Evolutionary conservation across 2,329 filamentous ascomycete species (phyloP).

Genomic region (Fusarium coicis): DNA sequence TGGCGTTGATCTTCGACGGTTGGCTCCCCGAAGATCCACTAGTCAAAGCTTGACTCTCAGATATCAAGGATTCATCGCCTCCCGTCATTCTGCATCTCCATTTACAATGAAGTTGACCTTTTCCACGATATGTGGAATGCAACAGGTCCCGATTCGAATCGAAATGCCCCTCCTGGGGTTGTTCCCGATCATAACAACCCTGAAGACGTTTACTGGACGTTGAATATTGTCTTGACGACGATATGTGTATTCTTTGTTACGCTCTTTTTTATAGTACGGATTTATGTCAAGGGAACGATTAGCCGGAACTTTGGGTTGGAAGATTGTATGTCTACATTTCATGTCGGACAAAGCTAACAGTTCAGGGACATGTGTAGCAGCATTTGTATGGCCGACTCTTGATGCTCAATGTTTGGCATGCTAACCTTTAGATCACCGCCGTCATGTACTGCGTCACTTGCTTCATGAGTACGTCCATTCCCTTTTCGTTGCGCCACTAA

Average conservation of each 20-base stretch:
- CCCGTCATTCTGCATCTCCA: not conserved
- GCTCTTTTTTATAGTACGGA: slow-evolving; percentile 20
- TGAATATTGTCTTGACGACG: slow-evolving; percentile 23
- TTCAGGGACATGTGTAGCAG: slow-evolving; percentile 31
- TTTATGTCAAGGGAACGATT: slow-evolving; percentile 33
- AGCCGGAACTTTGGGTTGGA: slow-evolving; percentile 18
- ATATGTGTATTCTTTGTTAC: slow-evolving; percentile 24
- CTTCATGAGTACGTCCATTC: slow-evolving; percentile 24
- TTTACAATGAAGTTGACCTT: not conserved
- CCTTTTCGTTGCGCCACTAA: not conserved
- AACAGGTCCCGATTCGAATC: slow-evolving; percentile 40
- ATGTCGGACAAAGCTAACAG: not conserved
- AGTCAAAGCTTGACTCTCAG: not conserved
- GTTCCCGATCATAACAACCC: slow-evolving; percentile 29
- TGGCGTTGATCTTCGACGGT: slow-evolving; percentile 14
- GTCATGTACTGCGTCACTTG: slow-evolving; percentile 17
- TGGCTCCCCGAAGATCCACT: not conserved
- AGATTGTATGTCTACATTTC: slow-evolving; percentile 24
- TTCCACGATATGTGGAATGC: slow-evolving; percentile 38
- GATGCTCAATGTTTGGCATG: not conserved
- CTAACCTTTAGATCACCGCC: slow-evolving; percentile 23
- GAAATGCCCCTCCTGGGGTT: slow-evolving; percentile 33
- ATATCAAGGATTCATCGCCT: not conserved
- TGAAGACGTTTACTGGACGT: slow-evolving; percentile 35
- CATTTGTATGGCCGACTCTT: slow-evolving; percentile 22